A percentile compares a stretch with the other conserved stretches of the same genome.
Evolutionary conservation across 176 grass and related monocot genomes (phyloP).

Genomic region (Calamus simplicifolius): DNA sequence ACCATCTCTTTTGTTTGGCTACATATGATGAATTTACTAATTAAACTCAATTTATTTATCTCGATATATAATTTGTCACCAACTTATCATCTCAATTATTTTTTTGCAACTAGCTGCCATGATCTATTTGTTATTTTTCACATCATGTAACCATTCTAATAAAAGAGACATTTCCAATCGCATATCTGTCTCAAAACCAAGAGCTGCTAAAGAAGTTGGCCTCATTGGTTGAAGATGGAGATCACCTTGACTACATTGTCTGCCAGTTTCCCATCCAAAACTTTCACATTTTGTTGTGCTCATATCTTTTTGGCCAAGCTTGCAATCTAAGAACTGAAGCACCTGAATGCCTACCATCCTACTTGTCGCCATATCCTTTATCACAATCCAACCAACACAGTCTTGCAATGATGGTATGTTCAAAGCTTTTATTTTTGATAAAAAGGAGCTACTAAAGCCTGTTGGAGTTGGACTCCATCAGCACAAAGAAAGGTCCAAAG

Average conservation of each 20-base stretch:
- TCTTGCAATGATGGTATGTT: constrained; percentile 42
- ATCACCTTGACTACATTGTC: constrained; percentile 88
- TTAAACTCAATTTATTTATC: too few relatives aligned
- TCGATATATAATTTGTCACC: too few relatives aligned
- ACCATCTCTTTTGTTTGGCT: too few relatives aligned
- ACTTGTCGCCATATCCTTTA: constrained; percentile 65
- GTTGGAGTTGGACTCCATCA: constrained; percentile 72
- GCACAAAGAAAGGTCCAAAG: constrained; percentile 43
- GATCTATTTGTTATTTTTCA: not conserved
- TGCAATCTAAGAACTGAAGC: constrained; percentile 74
- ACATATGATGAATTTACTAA: too few relatives aligned
- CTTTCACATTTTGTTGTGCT: constrained; percentile 68
- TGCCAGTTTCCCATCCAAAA: constrained; percentile 79
- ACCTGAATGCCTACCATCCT: constrained; percentile 59
- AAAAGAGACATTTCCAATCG: constrained; percentile 7
- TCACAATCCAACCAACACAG: constrained; percentile 59
- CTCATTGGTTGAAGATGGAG: constrained; percentile 75
- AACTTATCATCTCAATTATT: too few relatives aligned
- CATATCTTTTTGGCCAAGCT: constrained; percentile 81
- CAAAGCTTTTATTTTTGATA: constrained; percentile 11
- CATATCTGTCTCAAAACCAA: constrained; percentile 72
- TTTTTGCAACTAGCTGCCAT: too few relatives aligned
- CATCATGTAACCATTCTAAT: constrained; percentile 13
- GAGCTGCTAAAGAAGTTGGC: constrained; percentile 90
- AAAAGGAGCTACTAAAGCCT: constrained; percentile 48